A percentile compares a stretch with the other conserved stretches of the same genome.
Conservation (phyloP, 2,329 filamentous ascomycete genomes). For the Cladosporium cucumerinum region DNA sequence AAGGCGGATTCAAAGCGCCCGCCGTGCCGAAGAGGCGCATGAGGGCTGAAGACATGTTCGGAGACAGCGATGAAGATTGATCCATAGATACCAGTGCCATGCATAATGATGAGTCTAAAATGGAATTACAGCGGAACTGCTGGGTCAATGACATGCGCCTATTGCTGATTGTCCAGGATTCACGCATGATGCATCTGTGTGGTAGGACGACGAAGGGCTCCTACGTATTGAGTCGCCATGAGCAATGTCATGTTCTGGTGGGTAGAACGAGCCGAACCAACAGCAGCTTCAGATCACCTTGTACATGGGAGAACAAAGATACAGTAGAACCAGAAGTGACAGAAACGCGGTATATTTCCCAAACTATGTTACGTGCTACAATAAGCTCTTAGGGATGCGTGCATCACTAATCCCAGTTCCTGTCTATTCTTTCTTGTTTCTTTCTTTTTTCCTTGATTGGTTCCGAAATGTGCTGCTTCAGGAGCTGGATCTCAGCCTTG, state of each 20-base stretch:
- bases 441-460: neutral
- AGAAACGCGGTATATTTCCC: neutral
- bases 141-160: no score
- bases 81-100: neutral
- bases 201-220: no score
- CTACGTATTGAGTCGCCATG: no score
- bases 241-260: no score
- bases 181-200: no score
- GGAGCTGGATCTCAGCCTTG: neutral
- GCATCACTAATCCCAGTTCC: neutral
- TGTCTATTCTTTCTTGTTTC: neutral
- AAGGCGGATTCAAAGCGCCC: constrained; percentile 8
- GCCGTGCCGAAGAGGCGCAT: constrained; percentile 44
- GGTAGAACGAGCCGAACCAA: no score
- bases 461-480: neutral
- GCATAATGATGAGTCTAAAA: no score
- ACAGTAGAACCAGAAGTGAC: neutral
- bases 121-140: no score
- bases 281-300: no score
- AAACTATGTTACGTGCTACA: neutral
- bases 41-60: constrained; percentile 84
- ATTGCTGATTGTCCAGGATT: no score
- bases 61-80: constrained; percentile 62
- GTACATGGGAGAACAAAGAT: neutral
- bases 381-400: neutral